Base-by-base conservation (phyloP, 192 early-diverging fungal genomes). In the Gorgonomyces haynaldii region DNA sequence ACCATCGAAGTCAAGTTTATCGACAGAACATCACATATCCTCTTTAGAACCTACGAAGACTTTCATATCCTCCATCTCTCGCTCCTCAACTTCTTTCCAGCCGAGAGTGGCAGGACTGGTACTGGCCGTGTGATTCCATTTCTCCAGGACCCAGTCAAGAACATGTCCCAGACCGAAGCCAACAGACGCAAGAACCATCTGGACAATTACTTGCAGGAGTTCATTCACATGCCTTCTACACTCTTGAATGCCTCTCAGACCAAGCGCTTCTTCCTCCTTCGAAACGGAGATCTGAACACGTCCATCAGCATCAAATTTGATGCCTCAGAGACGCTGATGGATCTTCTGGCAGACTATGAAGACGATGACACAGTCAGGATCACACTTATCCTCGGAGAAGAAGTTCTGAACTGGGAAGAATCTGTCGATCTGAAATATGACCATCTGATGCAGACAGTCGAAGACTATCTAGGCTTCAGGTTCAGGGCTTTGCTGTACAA, bases 1-100 rank as follows among this genome's bases (percentile, higher is more conserved):
- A 53, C 60, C 12, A 28, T 66, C 50, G 56, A 61, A 44, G 19
- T 62, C 16, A 28, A 54, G 35, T 29, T 42, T 21, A 2, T 49
- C 23, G 41, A 45, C 41, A 23, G 26, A 7, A 28, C 21, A 17
- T 20, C 15, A 10, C 39, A 22, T 17, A 41, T 52, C 8, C 42
- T 52, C 21, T 35, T 40, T 36, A 23, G 51, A 10, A 23, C 51
- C 4, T 52, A 20, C 29, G 42, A 5, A 12, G 51, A 52, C 4
- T 39, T 52, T 10, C 32, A 29, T 23, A 23, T n/a, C 3, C 22
- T 52, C n/a, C 51, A 52, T 17, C 17, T 26, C 15, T 10, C 12
- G 4, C 13, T 52, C 3, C 51, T 52, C 22, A n/a, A 36, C 4
- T 12, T 20, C 9, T 45, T 6, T 32, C 51, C 51, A 20, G 25